Base-by-base conservation (phyloP, 2,329 filamentous ascomycete genomes). In the Gnomoniopsis smithogilvyi region DNA sequence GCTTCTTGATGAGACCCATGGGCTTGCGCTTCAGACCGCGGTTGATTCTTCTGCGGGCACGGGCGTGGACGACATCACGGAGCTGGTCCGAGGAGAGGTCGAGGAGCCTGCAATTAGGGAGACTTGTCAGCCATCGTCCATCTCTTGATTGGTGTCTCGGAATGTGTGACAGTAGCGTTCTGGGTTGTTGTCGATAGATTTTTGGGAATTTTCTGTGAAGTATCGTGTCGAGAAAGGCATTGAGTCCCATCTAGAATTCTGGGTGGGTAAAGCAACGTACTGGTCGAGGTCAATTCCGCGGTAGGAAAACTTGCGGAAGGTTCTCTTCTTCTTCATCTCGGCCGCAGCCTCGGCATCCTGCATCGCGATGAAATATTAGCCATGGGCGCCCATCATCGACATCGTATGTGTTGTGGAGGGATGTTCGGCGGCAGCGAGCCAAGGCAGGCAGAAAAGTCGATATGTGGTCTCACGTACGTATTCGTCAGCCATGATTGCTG, bases 1-100 rank as follows among this genome's bases (percentile, higher is more conserved):
- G 92, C 89, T 99, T 99, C 92, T 98, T 98, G 89, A 99, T 98
- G 75, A 99, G 86, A 73, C 95, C 95, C 95, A 99, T 98, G 74
- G 95, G 95, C 87, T 96, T 96, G 85, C 95, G 93, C 91, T 98
- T 99, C 74, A 99, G 90, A 75, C 95, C 95, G 71, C 95, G 94
- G 90, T 98, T 98, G 90, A 99, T 98, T 79, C 96, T 88, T 80
- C 95, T 89, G 78, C 95, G 94, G 77, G 95, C 95, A 79, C 95
- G 95, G 75, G 95, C 95, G 86, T 99, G 95, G 75, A 99, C 93
- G 79, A 99, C 91, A 90, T 97, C 93, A 76, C 95, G 93, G 80
- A 99, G 92, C 83, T 98, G 91, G 80, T 98, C 95, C 75, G 93
- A 96, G 76, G 89, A 91, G 77, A 99, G 93, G 82, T 99, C 95